phyloP scores from a whole-genome alignment of 371 early-diverging fungal species.

The Apophysomyces ossiformis region DNA sequence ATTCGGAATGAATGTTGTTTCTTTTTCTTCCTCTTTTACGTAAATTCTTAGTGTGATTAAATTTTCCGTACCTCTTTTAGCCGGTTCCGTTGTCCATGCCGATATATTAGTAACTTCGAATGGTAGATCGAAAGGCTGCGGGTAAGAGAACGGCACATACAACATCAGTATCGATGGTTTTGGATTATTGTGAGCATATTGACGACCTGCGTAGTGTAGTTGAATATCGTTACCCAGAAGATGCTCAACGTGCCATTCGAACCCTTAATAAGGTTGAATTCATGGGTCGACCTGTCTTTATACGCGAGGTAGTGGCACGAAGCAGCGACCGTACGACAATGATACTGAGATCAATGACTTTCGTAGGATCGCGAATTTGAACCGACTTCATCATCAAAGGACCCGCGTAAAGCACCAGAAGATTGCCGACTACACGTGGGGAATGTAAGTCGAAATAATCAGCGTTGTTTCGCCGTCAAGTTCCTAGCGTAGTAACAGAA shows the following conservation, averaged over 20 bases:
- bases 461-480: background rate
- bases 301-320: slow-evolving; percentile 60
- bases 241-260: slow-evolving; percentile 80
- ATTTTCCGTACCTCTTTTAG: slow-evolving; percentile 30
- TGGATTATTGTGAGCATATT: background rate
- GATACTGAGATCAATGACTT: background rate
- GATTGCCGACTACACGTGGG: slow-evolving; percentile 71
- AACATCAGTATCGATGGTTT: background rate
- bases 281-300: slow-evolving; percentile 81
- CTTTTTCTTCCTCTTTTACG: background rate
- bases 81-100: slow-evolving; percentile 72
- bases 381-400: slow-evolving; percentile 44
- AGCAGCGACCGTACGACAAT: background rate
- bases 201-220: slow-evolving; percentile 60
- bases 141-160: slow-evolving; percentile 31
- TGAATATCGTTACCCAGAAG: slow-evolving; percentile 78
- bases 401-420: slow-evolving; percentile 50
- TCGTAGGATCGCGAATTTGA: slow-evolving; percentile 63
- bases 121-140: slow-evolving; percentile 71
- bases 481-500: no score
- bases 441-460: slow-evolving; percentile 55
- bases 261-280: slow-evolving; percentile 72
- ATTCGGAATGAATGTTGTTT: background rate
- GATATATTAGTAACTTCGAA: slow-evolving; percentile 64
- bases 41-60: background rate